Percentiles rank a stretch among this genome's conserved stretches.
Evolutionary conservation across 306 rosid genomes (phyloP).

Genomic region (Citrullus amarus): DNA sequence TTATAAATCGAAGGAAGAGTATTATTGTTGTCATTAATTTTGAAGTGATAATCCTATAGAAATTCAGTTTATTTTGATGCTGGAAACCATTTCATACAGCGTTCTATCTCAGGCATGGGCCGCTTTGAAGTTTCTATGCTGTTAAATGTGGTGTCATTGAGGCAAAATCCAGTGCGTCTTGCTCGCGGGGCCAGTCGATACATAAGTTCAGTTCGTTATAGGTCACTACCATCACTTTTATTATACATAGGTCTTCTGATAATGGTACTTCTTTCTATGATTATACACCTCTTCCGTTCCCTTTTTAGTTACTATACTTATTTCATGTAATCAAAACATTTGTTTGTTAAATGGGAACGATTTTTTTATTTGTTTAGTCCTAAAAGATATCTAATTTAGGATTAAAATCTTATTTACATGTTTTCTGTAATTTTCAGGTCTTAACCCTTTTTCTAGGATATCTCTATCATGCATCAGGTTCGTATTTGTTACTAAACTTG

Average conservation of each 20-base stretch:
- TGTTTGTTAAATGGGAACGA: neutral
- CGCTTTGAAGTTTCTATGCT: neutral
- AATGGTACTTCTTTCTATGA: conserved; percentile 38
- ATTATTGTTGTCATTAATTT: neutral
- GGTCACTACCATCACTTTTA: conserved; percentile 55
- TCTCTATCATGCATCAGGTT: conserved; percentile 66
- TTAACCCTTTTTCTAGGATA: conserved; percentile 45
- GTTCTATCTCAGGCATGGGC: neutral
- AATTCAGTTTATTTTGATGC: neutral
- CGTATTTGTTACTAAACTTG: conserved; percentile 23
- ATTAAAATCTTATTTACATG: neutral
- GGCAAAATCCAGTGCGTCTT: conserved; percentile 49
- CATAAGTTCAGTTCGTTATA: conserved; percentile 47
- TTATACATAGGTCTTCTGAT: conserved; percentile 44
- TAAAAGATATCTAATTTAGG: neutral
- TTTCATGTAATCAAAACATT: neutral
- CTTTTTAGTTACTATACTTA: neutral
- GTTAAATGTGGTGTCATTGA: conserved; percentile 47
- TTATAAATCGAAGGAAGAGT: neutral
- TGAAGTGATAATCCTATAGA: neutral
- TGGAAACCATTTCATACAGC: neutral
- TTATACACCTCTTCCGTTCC: neutral
- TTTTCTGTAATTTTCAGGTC: conserved; percentile 44
- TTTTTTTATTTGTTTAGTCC: neutral
- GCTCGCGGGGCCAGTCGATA: conserved; percentile 54